phyloP scores from a whole-genome alignment of 2,329 filamentous ascomycete genomes.

The Hymenoscyphus repandus region DNA sequence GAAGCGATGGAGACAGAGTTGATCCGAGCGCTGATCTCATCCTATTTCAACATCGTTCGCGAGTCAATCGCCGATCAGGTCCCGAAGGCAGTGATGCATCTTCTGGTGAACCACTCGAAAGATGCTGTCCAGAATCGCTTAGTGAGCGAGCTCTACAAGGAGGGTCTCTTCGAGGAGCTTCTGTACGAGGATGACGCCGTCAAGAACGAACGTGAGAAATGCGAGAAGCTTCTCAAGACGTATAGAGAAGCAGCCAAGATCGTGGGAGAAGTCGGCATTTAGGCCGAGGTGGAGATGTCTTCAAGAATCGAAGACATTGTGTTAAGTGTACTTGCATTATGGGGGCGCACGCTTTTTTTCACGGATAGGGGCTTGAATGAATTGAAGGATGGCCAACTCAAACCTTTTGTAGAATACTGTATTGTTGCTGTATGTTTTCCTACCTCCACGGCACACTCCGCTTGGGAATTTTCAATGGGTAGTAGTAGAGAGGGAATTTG shows the following conservation, averaged over 20 bases:
- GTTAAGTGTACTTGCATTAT: conserved; percentile 17
- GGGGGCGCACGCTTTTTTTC: conserved; percentile 11
- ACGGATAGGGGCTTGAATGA: conserved; percentile 10
- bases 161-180: conserved; percentile 83
- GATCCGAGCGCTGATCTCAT: conserved; percentile 91
- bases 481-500: background rate
- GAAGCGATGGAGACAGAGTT: conserved; percentile 97
- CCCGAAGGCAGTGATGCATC: conserved; percentile 97
- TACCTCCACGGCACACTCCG: background rate
- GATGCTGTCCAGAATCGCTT: conserved; percentile 96
- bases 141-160: conserved; percentile 92
- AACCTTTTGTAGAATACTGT: conserved; percentile 26
- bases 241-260: conserved; percentile 98
- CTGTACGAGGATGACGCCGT: conserved; percentile 96
- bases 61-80: conserved; percentile 99
- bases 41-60: conserved; percentile 98
- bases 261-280: conserved; percentile 86
- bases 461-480: background rate
- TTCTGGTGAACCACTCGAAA: conserved; percentile 96
- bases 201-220: conserved; percentile 97
- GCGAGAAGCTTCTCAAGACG: conserved; percentile 88
- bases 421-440: conserved; percentile 16
- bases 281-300: conserved; percentile 2
- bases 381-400: conserved; percentile 8
- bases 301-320: conserved; percentile 10